Conservation (phyloP, 2,329 filamentous ascomycete species). For the Tolypocladium album region DNA sequence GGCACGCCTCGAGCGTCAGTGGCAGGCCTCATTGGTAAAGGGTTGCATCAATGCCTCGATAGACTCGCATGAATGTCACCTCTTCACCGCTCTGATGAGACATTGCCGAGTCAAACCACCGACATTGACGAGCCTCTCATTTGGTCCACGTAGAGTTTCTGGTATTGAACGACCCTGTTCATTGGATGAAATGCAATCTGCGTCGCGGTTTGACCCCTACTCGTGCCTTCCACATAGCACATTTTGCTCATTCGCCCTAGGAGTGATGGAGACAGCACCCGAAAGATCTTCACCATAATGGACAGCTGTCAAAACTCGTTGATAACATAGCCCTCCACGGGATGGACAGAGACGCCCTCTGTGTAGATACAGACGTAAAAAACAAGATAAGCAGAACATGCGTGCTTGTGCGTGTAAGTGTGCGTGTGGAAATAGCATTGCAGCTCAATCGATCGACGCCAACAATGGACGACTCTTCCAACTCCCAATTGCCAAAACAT, state of each 20-base stretch:
- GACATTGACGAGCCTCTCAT: no score
- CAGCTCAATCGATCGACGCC: conserved; percentile 1
- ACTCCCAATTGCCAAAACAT: conserved; percentile 4
- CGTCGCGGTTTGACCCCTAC: not conserved
- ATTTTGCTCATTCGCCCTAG: not conserved
- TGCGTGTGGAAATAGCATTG: not conserved
- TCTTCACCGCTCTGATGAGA: not conserved
- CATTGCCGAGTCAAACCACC: not conserved
- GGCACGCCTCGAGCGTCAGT: not conserved
- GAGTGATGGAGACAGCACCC: not conserved
- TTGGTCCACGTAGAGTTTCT: not conserved
- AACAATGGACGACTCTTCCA: conserved; percentile 2
- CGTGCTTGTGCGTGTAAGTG: not conserved
- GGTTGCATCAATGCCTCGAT: not conserved
- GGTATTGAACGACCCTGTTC: not conserved
- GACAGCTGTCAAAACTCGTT: not conserved
- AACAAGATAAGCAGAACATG: not conserved
- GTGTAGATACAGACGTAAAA: not conserved
- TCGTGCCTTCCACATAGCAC: not conserved
- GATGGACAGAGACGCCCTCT: not conserved
- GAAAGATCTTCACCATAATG: not conserved
- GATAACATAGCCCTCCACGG: not conserved
- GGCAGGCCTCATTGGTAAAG: not conserved
- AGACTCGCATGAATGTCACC: not conserved
- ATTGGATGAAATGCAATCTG: not conserved